Conservation (phyloP, 371 early-diverging fungal species). For the Catenaria anguillulae region DNA sequence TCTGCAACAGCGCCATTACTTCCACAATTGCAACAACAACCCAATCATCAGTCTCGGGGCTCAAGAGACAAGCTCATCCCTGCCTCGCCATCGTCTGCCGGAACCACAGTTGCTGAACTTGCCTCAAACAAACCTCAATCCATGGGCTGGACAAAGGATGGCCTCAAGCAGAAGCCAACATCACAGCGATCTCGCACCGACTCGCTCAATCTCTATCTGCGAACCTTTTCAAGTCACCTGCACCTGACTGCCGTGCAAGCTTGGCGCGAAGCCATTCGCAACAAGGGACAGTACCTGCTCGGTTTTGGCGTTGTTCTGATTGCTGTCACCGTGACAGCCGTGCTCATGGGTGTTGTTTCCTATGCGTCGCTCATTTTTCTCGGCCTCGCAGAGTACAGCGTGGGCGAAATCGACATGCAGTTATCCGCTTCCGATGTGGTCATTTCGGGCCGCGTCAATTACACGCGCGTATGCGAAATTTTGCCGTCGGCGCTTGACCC, state of each 20-base stretch:
- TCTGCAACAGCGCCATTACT: too few relatives aligned
- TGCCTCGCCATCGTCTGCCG: too few relatives aligned
- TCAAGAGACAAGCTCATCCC: too few relatives aligned
- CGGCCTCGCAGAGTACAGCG: constrained; percentile 11
- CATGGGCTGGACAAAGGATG: too few relatives aligned
- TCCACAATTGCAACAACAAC: too few relatives aligned
- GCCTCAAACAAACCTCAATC: too few relatives aligned
- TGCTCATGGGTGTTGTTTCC: constrained; percentile 12
- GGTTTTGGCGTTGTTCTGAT: constrained; percentile 17
- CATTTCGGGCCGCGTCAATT: constrained; percentile 10
- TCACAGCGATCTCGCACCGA: neutral
- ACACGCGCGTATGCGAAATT: constrained; percentile 6
- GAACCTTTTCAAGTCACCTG: neutral
- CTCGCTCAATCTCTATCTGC: neutral
- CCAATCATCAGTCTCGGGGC: too few relatives aligned
- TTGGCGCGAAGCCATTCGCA: constrained; percentile 9
- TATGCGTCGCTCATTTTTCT: constrained; percentile 15
- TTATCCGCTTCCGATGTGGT: constrained; percentile 1
- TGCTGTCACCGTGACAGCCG: constrained; percentile 11
- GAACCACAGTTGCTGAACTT: too few relatives aligned
- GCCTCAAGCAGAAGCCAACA: too few relatives aligned
- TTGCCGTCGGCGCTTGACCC: neutral
- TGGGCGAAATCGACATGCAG: constrained; percentile 15
- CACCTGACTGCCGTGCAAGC: neutral
- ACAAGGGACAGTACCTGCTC: constrained; percentile 14